Evolutionary conservation across 1,139 yeast genomes (phyloP).

Genomic region (Geotrichum australiense): DNA sequence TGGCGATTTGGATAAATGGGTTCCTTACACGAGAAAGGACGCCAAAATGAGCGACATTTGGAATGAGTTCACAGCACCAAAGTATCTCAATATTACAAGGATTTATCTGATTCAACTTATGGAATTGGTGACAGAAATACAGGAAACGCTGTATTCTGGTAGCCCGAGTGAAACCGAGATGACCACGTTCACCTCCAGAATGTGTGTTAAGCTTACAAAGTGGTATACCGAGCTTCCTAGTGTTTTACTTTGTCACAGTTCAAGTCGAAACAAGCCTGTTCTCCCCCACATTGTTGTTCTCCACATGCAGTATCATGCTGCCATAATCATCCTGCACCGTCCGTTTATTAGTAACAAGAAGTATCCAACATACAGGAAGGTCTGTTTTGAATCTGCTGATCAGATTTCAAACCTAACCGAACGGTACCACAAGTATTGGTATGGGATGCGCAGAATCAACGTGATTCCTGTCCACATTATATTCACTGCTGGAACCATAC

Average conservation of each 20-base stretch:
- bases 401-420: slow-evolving; percentile 16
- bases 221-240: slow-evolving; percentile 24
- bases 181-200: slow-evolving; percentile 18
- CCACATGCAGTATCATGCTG: slow-evolving; percentile 22
- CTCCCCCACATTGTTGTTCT: slow-evolving; percentile 23
- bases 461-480: slow-evolving; percentile 24
- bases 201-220: slow-evolving; percentile 19
- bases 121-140: slow-evolving; percentile 18
- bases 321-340: slow-evolving; percentile 22
- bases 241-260: slow-evolving; percentile 17
- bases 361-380: not conserved
- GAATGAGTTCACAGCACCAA: slow-evolving; percentile 17
- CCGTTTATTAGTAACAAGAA: slow-evolving; percentile 20
- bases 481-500: slow-evolving; percentile 25
- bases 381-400: slow-evolving; percentile 18
- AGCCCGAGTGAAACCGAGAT: slow-evolving; percentile 5
- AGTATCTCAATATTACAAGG: slow-evolving; percentile 8
- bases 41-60: slow-evolving; percentile 14
- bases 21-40: slow-evolving; percentile 15
- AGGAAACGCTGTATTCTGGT: slow-evolving; percentile 18
- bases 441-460: slow-evolving; percentile 23
- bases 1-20: slow-evolving; percentile 17
- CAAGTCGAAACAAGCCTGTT: slow-evolving; percentile 18
- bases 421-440: slow-evolving; percentile 18
- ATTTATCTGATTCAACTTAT: slow-evolving; percentile 14